A percentile compares a stretch with the other conserved stretches of the same genome.
These are phyloP conservation scores for Maudiozyma humilis DNA, from an alignment of 1,139 yeast species.

Conservation along the genomic window DNA sequence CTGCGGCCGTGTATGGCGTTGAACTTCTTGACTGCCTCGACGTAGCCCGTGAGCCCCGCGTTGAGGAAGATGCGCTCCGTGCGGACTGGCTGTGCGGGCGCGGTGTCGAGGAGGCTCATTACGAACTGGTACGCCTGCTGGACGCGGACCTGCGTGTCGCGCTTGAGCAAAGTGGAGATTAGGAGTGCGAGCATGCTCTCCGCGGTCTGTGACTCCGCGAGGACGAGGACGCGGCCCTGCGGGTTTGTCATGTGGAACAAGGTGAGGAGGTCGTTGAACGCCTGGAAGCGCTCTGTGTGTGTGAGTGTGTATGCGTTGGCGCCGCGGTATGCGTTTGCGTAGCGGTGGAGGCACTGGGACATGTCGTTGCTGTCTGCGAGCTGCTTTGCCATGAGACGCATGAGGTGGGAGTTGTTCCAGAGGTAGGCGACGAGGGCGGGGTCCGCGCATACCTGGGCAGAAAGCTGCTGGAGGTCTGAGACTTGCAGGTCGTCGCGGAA, in stretches of 20 bases:
- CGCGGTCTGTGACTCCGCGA: conserved; percentile 27
- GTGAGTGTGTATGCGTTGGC: conserved; percentile 19
- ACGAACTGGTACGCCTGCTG: conserved; percentile 26
- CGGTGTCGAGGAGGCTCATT: conserved; percentile 22
- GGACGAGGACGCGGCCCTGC: conserved; percentile 21
- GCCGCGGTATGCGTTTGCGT: background rate
- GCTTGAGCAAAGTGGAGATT: conserved; percentile 23
- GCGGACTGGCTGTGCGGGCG: conserved; percentile 5
- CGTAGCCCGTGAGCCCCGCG: conserved; percentile 22
- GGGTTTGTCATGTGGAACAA: conserved; percentile 15
- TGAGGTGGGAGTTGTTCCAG: conserved; percentile 12
- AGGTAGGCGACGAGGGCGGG: conserved; percentile 6
- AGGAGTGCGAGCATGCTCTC: conserved; percentile 23
- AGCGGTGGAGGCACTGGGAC: conserved; percentile 9
- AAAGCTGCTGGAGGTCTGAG: background rate
- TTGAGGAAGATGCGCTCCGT: conserved; percentile 24
- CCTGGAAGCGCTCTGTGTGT: conserved; percentile 18
- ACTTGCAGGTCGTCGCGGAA: background rate
- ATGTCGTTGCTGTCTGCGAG: conserved; percentile 5
- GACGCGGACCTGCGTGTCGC: conserved; percentile 18
- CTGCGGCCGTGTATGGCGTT: conserved; percentile 5
- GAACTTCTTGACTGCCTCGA: conserved; percentile 24
- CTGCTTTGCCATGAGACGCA: conserved; percentile 12
- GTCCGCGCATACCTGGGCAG: background rate
- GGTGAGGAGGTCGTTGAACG: conserved; percentile 27